Conservation (phyloP, 148 eudicot genomes). For the Heliosperma pusillum region DNA sequence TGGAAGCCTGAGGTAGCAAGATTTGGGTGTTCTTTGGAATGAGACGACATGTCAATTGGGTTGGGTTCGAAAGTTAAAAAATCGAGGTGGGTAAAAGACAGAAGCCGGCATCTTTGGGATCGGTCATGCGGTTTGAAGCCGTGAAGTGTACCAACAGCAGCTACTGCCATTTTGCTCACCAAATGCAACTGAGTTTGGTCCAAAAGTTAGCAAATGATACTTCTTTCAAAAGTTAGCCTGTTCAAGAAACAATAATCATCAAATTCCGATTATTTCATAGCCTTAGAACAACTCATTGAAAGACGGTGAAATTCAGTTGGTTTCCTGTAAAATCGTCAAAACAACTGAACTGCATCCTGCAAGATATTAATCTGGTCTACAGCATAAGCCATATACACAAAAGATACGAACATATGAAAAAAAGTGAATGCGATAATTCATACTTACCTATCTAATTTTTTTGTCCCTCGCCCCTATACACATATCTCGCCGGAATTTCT, state of each 20-base stretch:
- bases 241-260: constrained; percentile 41
- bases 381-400: neutral
- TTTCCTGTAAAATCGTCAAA: neutral
- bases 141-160: constrained; percentile 50
- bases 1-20: constrained; percentile 44
- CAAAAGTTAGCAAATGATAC: constrained; percentile 34
- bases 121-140: constrained; percentile 57
- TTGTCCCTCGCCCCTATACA: constrained; percentile 73
- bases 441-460: constrained; percentile 29
- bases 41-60: constrained; percentile 39
- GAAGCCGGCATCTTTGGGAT: constrained; percentile 75
- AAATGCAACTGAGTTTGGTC: constrained; percentile 33
- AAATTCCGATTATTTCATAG: constrained; percentile 28
- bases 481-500: constrained; percentile 64
- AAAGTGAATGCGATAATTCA: neutral
- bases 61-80: constrained; percentile 47
- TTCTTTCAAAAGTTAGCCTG: constrained; percentile 37
- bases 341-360: neutral
- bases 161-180: constrained; percentile 65
- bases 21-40: constrained; percentile 43
- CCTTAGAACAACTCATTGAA: too few species aligned
- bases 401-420: neutral
- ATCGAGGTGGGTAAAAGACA: constrained; percentile 68
- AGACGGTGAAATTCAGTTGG: neutral
- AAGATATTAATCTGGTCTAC: neutral